Percentiles rank a stretch among this genome's conserved stretches.
Conservation (phyloP, 164 flowering plant species). For the Brasenia schreberi region DNA sequence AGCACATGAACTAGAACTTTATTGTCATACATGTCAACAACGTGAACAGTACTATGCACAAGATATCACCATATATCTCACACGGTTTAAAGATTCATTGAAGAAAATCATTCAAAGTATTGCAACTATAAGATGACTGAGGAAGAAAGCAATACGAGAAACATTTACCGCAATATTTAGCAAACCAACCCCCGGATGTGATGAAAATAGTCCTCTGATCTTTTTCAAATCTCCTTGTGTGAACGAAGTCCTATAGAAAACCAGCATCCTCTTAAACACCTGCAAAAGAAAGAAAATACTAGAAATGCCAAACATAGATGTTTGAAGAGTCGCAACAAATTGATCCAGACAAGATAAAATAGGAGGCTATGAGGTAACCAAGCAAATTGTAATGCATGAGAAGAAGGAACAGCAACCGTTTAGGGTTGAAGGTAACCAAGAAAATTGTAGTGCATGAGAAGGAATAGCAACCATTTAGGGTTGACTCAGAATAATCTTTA, state of each 20-base stretch:
- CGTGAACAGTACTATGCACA: no score
- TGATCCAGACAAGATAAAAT: neutral
- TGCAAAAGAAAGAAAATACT: slow-evolving; percentile 12
- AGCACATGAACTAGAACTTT: no score
- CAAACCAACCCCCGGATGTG: slow-evolving; percentile 49
- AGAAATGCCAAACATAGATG: neutral
- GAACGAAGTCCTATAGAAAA: slow-evolving; percentile 6
- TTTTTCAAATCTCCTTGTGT: slow-evolving; percentile 2
- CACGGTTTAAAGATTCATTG: no score
- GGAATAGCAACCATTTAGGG: no score
- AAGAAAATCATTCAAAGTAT: no score
- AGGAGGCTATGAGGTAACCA: neutral
- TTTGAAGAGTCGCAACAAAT: neutral
- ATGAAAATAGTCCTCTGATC: slow-evolving; percentile 25
- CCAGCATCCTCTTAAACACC: slow-evolving; percentile 42
- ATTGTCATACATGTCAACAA: no score
- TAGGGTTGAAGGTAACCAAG: no score
- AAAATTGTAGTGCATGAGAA: no score
- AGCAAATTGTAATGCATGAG: neutral
- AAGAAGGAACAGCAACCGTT: neutral
- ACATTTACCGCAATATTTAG: slow-evolving; percentile 62
- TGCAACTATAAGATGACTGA: no score
- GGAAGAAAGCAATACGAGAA: no score
- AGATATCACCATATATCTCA: no score
- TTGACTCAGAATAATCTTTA: no score